Evolutionary conservation across 768 basidiomycete genomes (phyloP), one percentile per base, ranked within the genome.

Genomic region (Lepiota venenata): DNA sequence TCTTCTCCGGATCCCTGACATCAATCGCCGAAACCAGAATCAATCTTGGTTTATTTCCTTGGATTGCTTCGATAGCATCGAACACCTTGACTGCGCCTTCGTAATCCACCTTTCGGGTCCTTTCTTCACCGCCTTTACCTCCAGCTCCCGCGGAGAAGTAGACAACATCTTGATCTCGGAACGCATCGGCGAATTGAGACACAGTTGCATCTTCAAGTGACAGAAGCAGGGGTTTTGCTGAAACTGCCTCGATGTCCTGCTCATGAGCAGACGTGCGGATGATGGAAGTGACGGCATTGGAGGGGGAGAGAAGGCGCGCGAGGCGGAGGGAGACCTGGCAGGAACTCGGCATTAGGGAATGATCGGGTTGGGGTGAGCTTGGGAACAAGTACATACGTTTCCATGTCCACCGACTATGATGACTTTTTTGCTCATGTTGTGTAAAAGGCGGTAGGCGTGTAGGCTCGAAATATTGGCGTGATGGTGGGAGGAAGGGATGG

Each of bases 81-180:
- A 82, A 87, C 4, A 85, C 76, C 66, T 86, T 87, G 39, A 87
- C 59, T 0, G 84, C 83, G 7, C 83, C 84, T 41, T 82, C 79
- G 58, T 78, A 81, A 61, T 80, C 77, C 3, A 86, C 83, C 35
- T 68, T 71, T 61, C 74, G 75, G 4, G 80, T 84, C 43, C 77
- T 64, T 58, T 79, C 79, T 25, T 72, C 71, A 0, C 77, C 77
- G 10, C 81, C 83, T 58, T 80, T 81, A 0, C 82, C 81, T 0
- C 83, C 83, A 0, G 84, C 79, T 0, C 75, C 75, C 2, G 76
- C 75, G 42, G 69, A 71, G 57, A 75, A 77, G 56, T 76, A 76
- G 20, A 78, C 74, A 6, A 76, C 65, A 43, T 75, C 72, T 12
- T 66, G 59, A 0, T 69, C 68, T 40, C 65, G 57, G 59, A 87